Conservation (phyloP, 768 basidiomycete genomes). For the Trametes punicea region DNA sequence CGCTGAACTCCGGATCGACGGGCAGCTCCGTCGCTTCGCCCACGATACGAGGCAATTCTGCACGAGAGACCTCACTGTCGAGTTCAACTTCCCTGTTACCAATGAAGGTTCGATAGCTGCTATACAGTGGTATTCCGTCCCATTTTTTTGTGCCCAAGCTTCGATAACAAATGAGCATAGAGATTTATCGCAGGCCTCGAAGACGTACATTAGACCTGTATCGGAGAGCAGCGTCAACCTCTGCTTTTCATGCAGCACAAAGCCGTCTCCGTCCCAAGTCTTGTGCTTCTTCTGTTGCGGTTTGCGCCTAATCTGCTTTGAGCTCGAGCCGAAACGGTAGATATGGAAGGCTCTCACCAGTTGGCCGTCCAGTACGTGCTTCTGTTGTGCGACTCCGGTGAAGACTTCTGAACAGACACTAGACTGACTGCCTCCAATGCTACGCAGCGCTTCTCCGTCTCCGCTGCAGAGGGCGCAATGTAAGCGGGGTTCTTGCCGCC, state of each 20-base stretch:
- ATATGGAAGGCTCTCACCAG: slow-evolving; percentile 43
- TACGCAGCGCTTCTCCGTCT: slow-evolving; percentile 29
- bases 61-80: slow-evolving; percentile 45
- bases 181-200: slow-evolving; percentile 33
- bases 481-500: slow-evolving; percentile 22
- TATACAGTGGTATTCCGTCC: slow-evolving; percentile 50
- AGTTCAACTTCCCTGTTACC: slow-evolving; percentile 63
- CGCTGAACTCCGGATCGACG: slow-evolving; percentile 22
- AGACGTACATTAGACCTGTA: slow-evolving; percentile 62
- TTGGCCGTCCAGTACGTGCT: slow-evolving; percentile 64
- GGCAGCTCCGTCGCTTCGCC: slow-evolving; percentile 32
- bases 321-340: neutral
- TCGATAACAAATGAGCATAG: slow-evolving; percentile 33
- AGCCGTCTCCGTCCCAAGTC: slow-evolving; percentile 83
- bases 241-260: slow-evolving; percentile 47
- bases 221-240: slow-evolving; percentile 64
- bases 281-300: slow-evolving; percentile 74
- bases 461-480: slow-evolving; percentile 25
- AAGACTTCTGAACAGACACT: slow-evolving; percentile 6
- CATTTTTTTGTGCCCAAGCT: slow-evolving; percentile 63
- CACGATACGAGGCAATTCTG: slow-evolving; percentile 48
- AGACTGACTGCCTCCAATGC: slow-evolving; percentile 39
- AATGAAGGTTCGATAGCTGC: slow-evolving; percentile 46
- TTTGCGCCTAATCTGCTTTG: slow-evolving; percentile 54
- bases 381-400: neutral